Percentiles rank a stretch among this genome's conserved stretches.
phyloP scores from a whole-genome alignment of 257 asterid genomes.

The Buddleja alternifolia region DNA sequence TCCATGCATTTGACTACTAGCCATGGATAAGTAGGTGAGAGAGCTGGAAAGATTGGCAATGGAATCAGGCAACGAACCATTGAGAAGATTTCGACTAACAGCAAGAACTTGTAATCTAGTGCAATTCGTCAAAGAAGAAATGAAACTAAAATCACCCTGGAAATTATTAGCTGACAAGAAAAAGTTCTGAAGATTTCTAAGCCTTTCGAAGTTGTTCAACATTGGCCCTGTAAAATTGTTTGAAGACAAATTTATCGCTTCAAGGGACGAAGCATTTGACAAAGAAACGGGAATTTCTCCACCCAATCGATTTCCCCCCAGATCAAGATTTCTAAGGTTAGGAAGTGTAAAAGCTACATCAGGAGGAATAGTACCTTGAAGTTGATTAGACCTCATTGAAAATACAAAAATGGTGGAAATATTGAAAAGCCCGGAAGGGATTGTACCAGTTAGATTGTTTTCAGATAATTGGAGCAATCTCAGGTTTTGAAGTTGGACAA shows the following conservation, averaged over 20 bases:
- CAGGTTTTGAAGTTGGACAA: conserved; percentile 30
- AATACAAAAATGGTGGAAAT: conserved; percentile 28
- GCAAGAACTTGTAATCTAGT: conserved; percentile 28
- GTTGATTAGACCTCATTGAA: conserved; percentile 13
- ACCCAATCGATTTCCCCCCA: conserved; percentile 24
- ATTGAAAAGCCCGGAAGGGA: conserved; percentile 38
- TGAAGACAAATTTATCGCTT: not conserved
- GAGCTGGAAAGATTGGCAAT: conserved; percentile 37
- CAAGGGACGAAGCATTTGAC: conserved; percentile 36
- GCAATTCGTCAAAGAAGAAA: conserved; percentile 41
- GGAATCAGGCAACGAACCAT: conserved; percentile 38
- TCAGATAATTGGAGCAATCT: conserved; percentile 23
- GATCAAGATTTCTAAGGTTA: conserved; percentile 18
- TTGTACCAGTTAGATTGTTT: conserved; percentile 32
- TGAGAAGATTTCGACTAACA: conserved; percentile 33
- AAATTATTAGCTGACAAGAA: conserved; percentile 18
- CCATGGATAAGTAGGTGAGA: conserved; percentile 25
- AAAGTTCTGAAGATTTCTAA: conserved; percentile 26
- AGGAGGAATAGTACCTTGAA: conserved; percentile 36
- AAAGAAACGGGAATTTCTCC: conserved; percentile 38
- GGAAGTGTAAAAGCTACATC: conserved; percentile 33
- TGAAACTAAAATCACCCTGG: conserved; percentile 30
- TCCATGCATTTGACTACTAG: conserved; percentile 41
- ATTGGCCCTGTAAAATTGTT: conserved; percentile 37
- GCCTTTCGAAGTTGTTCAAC: conserved; percentile 27